phyloP scores from a whole-genome alignment of 2,329 filamentous ascomycete genomes.

The Pseudogymnoascus sp. region DNA sequence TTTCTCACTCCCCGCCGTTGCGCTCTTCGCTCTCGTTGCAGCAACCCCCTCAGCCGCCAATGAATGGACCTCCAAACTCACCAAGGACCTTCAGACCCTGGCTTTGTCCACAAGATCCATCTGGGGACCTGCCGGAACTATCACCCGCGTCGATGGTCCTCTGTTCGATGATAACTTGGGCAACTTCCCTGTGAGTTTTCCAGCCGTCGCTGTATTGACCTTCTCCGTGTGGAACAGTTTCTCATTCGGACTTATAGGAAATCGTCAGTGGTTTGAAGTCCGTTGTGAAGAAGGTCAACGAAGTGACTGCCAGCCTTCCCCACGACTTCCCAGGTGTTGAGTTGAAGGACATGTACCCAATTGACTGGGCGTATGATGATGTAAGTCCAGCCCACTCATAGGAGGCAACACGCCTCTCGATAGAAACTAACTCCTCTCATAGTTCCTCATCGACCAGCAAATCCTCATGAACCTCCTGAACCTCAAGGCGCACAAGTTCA shows the following conservation, averaged over 20 bases:
- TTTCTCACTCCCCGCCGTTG: not conserved
- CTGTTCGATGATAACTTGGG: not conserved
- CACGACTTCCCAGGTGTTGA: not conserved
- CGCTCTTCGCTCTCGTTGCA: not conserved
- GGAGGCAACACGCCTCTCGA: not conserved
- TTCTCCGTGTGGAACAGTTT: not conserved
- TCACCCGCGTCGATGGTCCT: not conserved
- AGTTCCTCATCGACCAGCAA: constrained; percentile 1
- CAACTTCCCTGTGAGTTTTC: not conserved
- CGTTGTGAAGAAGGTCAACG: not conserved
- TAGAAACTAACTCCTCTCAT: not conserved
- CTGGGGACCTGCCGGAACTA: not conserved
- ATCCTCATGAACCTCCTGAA: constrained; percentile 7
- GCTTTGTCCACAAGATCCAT: not conserved
- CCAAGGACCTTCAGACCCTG: not conserved
- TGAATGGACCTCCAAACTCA: not conserved
- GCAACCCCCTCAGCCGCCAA: not conserved
- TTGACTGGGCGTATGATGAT: constrained; percentile 4
- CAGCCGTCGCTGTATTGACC: not conserved
- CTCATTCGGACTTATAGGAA: not conserved
- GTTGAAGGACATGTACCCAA: not conserved
- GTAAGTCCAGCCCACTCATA: not conserved
- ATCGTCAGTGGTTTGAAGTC: not conserved
- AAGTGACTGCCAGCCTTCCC: not conserved
- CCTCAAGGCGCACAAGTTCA: not conserved